Percentiles rank a stretch among this genome's conserved stretches.
Conservation (phyloP, 2,329 filamentous ascomycete genomes). For the Hypoxylon sp. region DNA sequence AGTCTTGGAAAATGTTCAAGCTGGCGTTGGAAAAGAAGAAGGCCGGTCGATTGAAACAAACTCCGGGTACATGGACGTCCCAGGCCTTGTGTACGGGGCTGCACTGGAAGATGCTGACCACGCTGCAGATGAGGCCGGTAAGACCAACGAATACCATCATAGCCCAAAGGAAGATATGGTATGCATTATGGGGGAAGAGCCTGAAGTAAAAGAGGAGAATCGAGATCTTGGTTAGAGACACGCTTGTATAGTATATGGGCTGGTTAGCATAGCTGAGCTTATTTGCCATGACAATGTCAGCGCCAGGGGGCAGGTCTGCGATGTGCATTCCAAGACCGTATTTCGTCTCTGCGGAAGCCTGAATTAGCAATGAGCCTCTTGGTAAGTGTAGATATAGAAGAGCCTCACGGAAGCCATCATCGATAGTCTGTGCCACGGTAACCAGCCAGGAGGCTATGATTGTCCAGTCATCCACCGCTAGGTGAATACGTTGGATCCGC, state of each 20-base stretch:
- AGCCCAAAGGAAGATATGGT: neutral
- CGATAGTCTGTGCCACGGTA: neutral
- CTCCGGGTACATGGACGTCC: neutral
- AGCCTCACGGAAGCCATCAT: neutral
- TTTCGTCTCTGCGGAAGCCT: neutral
- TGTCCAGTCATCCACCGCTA: conserved; percentile 4
- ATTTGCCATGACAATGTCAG: neutral
- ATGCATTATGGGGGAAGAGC: neutral
- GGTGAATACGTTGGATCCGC: neutral
- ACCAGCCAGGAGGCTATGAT: neutral
- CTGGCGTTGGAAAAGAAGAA: neutral
- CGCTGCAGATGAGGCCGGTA: neutral
- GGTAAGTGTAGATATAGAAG: neutral
- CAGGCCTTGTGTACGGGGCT: conserved; percentile 7
- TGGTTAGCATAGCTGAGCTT: neutral
- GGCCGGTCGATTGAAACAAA: neutral
- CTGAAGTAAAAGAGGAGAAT: conserved; percentile 6
- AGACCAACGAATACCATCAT: conserved; percentile 9
- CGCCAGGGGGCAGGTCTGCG: neutral
- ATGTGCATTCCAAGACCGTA: conserved; percentile 1
- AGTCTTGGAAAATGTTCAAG: conserved; percentile 2
- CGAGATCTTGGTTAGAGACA: neutral
- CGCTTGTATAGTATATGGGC: neutral
- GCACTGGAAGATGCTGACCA: conserved; percentile 8
- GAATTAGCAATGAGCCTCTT: neutral